Percentiles rank a stretch among this genome's conserved stretches.
phyloP scores from a whole-genome alignment of 768 basidiomycete species.

The Terana coerulea region DNA sequence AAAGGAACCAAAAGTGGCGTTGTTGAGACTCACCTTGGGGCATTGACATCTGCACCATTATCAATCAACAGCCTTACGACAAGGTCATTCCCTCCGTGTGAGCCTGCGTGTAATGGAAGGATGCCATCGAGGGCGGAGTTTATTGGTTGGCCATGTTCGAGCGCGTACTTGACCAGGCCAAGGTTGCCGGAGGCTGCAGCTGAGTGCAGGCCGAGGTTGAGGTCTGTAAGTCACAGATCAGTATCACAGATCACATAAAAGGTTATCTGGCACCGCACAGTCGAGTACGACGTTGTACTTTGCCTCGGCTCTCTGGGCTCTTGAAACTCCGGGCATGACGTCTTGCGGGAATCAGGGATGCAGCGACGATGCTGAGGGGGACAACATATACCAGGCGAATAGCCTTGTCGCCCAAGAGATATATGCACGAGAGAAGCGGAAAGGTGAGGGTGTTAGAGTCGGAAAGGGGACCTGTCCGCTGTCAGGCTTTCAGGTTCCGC shows the following conservation, averaged over 20 bases:
- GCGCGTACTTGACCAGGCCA: slow-evolving; percentile 89
- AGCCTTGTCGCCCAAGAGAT: background rate
- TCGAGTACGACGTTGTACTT: slow-evolving; percentile 55
- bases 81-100: slow-evolving; percentile 82
- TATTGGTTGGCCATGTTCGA: slow-evolving; percentile 91
- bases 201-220: slow-evolving; percentile 71
- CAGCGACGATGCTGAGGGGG: background rate
- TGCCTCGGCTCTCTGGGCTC: slow-evolving; percentile 37
- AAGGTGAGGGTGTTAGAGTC: background rate
- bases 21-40: slow-evolving; percentile 73
- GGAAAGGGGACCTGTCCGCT: slow-evolving; percentile 2
- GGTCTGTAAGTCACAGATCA: slow-evolving; percentile 42
- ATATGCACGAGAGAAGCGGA: too few species aligned
- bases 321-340: slow-evolving; percentile 36
- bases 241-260: background rate
- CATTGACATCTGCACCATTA: slow-evolving; percentile 96
- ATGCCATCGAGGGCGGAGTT: slow-evolving; percentile 96
- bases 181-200: slow-evolving; percentile 84
- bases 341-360: background rate
- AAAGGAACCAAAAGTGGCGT: slow-evolving; percentile 6
- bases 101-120: slow-evolving; percentile 94
- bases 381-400: background rate
- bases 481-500: slow-evolving; percentile 1
- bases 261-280: slow-evolving; percentile 32
- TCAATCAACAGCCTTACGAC: slow-evolving; percentile 90